These are phyloP conservation scores for Hericium rajendrae DNA, from an alignment of 768 basidiomycete species.

Conservation along the genomic window DNA sequence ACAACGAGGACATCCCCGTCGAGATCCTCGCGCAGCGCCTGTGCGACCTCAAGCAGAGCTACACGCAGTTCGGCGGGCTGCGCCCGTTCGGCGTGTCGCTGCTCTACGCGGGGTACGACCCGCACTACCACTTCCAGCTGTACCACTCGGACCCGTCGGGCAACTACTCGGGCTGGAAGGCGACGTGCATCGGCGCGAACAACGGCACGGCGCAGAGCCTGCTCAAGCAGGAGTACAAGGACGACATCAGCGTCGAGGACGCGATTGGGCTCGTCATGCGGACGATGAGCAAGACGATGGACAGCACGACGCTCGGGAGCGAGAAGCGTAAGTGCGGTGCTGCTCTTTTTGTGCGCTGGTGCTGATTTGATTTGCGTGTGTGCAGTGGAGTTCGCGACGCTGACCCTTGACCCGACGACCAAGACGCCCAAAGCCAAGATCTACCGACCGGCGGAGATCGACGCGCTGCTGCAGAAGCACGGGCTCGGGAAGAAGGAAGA, in stretches of 20 bases:
- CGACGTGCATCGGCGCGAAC: slow-evolving; percentile 97
- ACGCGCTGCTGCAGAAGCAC: slow-evolving; percentile 67
- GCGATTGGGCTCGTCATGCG: slow-evolving; percentile 86
- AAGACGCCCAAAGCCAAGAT: slow-evolving; percentile 86
- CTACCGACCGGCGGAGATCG: slow-evolving; percentile 81
- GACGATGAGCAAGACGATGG: slow-evolving; percentile 99
- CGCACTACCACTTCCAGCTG: slow-evolving; percentile 91
- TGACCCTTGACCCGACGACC: slow-evolving; percentile 72
- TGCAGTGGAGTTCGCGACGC: slow-evolving; percentile 90
- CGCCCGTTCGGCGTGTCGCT: slow-evolving; percentile 97
- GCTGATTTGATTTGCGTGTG: not conserved
- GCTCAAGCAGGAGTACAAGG: slow-evolving; percentile 97
- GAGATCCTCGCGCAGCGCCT: slow-evolving; percentile 89
- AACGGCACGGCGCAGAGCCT: slow-evolving; percentile 92
- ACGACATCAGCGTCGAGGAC: slow-evolving; percentile 84
- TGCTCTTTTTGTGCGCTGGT: not conserved
- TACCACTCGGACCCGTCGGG: slow-evolving; percentile 98
- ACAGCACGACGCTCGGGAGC: slow-evolving; percentile 90
- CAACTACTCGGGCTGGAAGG: slow-evolving; percentile 98
- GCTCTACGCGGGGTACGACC: slow-evolving; percentile 94
- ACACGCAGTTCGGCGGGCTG: slow-evolving; percentile 95
- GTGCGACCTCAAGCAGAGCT: slow-evolving; percentile 97
- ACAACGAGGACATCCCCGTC: slow-evolving; percentile 97
- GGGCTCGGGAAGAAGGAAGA: slow-evolving; percentile 85
- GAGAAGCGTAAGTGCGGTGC: slow-evolving; percentile 71